Conservation (phyloP, 805 yeast species). For the Peterozyma toletana region DNA sequence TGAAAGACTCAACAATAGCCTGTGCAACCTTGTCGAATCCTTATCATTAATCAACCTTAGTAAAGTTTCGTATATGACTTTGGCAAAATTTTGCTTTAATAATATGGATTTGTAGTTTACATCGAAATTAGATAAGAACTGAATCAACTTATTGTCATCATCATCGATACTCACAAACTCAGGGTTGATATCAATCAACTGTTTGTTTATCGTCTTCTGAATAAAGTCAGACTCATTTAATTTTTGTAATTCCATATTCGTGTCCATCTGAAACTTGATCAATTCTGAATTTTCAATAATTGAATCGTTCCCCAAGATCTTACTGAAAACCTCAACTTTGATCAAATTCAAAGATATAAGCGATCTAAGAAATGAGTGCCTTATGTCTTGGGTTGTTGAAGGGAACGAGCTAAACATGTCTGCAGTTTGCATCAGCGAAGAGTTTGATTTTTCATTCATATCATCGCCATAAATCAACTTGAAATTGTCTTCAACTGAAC, state of each 20-base stretch:
- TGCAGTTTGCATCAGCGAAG: neutral
- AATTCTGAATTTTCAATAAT: slow-evolving; percentile 17
- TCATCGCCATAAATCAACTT: neutral
- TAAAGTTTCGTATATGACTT: slow-evolving; percentile 24
- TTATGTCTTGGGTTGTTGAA: neutral
- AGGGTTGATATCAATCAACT: slow-evolving; percentile 31
- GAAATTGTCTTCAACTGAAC: neutral
- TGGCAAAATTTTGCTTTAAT: slow-evolving; percentile 35
- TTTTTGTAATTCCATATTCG: slow-evolving; percentile 16
- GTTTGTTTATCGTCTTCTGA: slow-evolving; percentile 17
- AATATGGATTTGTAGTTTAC: slow-evolving; percentile 37
- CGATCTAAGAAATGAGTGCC: slow-evolving; percentile 1
- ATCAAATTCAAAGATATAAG: slow-evolving; percentile 5
- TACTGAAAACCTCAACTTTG: slow-evolving; percentile 7
- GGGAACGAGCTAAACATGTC: neutral
- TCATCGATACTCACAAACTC: slow-evolving; percentile 45
- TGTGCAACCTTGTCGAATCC: slow-evolving; percentile 35
- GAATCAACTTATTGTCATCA: slow-evolving; percentile 37
- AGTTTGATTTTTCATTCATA: neutral
- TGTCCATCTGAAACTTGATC: slow-evolving; percentile 27
- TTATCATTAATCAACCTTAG: slow-evolving; percentile 28
- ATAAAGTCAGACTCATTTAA: slow-evolving; percentile 18
- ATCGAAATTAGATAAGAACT: slow-evolving; percentile 29
- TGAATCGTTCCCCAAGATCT: slow-evolving; percentile 15
- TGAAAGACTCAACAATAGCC: slow-evolving; percentile 46